phyloP scores from a whole-genome alignment of 139 green algal species.

The Coelastrella sp. region DNA sequence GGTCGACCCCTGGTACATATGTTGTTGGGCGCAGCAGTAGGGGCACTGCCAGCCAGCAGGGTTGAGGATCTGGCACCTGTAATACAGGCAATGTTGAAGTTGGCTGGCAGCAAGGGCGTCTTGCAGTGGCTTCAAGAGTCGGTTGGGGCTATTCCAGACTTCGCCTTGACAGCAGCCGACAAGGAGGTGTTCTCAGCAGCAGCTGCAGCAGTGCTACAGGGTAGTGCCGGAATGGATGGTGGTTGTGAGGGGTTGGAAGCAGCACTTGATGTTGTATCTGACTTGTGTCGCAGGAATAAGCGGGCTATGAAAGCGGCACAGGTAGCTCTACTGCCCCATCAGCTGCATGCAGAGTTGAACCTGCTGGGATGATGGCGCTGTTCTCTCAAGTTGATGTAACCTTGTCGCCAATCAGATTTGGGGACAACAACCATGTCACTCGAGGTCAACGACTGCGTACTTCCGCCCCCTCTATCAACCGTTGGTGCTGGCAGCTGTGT shows the following conservation, averaged over 20 bases:
- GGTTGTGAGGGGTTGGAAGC: slow-evolving; percentile 56
- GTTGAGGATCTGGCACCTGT: background rate
- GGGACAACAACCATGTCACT: background rate
- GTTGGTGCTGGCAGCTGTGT: too few species aligned
- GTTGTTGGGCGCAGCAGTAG: slow-evolving; percentile 66
- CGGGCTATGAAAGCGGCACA: slow-evolving; percentile 61
- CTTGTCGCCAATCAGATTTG: background rate
- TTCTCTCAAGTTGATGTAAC: background rate
- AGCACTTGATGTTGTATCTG: slow-evolving; percentile 72
- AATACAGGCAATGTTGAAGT: slow-evolving; percentile 34
- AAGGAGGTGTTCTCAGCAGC: slow-evolving; percentile 59
- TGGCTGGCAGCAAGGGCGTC: slow-evolving; percentile 14
- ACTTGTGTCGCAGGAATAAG: slow-evolving; percentile 75
- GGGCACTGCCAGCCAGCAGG: slow-evolving; percentile 56
- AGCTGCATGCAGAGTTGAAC: slow-evolving; percentile 59
- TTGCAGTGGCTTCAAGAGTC: slow-evolving; percentile 63
- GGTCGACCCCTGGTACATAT: slow-evolving; percentile 60
- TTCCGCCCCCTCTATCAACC: too few species aligned
- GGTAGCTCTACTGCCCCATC: slow-evolving; percentile 68
- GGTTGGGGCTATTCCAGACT: slow-evolving; percentile 64
- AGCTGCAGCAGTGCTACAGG: slow-evolving; percentile 15
- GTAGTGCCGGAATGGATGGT: slow-evolving; percentile 30
- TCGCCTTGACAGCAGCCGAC: slow-evolving; percentile 56
- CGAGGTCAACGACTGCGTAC: background rate
- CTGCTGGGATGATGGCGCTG: background rate